Percentiles rank a stretch among this genome's conserved stretches.
Evolutionary conservation across 2,329 filamentous ascomycete species (phyloP).

Genomic region (Nakataea oryzae): DNA sequence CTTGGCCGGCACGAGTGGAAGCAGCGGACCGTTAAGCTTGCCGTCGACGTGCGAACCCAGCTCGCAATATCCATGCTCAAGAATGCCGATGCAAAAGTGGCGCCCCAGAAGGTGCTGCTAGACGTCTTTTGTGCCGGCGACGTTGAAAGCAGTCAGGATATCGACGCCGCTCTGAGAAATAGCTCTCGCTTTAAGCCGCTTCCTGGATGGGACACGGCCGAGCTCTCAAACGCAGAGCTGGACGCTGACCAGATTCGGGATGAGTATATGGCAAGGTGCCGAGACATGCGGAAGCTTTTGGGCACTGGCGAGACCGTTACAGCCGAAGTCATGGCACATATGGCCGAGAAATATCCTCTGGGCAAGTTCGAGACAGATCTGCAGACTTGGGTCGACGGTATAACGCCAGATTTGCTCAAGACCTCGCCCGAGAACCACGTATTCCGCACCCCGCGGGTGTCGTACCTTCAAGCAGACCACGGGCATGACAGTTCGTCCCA

Average conservation of each 20-base stretch:
- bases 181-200: neutral
- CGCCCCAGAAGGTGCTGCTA: neutral
- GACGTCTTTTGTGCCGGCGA: neutral
- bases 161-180: neutral
- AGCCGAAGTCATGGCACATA: neutral
- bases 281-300: neutral
- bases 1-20: neutral
- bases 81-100: neutral
- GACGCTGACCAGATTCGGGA: neutral
- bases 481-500: neutral
- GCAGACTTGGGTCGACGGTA: neutral
- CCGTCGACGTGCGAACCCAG: constrained; percentile 1
- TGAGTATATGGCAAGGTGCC: neutral
- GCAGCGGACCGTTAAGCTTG: neutral
- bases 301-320: neutral
- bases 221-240: neutral
- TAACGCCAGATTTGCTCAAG: neutral
- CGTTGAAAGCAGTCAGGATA: neutral
- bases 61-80: neutral
- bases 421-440: neutral
- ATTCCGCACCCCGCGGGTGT: too few species aligned
- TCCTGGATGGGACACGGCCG: neutral
- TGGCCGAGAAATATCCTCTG: neutral
- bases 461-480: neutral
- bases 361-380: neutral